These are phyloP conservation scores for Ramularia collo-cygni DNA, from an alignment of 2,329 filamentous ascomycete genomes.

Conservation along the genomic window DNA sequence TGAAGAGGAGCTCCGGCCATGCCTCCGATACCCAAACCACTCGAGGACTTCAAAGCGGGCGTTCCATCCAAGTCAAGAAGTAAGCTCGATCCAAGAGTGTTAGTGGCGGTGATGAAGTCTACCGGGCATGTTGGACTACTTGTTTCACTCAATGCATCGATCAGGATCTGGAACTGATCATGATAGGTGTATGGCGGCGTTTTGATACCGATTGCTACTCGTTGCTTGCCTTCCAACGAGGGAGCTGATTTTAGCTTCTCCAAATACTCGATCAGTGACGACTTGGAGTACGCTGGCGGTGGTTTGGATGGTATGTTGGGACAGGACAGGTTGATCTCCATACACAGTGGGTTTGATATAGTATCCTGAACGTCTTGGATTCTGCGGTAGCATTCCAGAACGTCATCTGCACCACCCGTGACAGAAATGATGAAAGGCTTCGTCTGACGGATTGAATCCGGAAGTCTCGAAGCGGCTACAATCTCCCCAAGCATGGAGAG, in stretches of 20 bases:
- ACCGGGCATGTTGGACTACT: slow-evolving; percentile 39
- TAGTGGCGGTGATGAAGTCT: slow-evolving; percentile 66
- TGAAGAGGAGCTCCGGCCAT: slow-evolving; percentile 67
- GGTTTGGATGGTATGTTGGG: slow-evolving; percentile 65
- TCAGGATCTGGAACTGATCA: slow-evolving; percentile 55
- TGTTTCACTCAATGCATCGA: slow-evolving; percentile 42
- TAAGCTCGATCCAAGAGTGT: slow-evolving; percentile 65
- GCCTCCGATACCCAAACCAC: slow-evolving; percentile 56
- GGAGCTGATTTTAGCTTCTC: slow-evolving; percentile 31
- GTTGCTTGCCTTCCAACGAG: slow-evolving; percentile 1
- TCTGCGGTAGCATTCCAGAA: slow-evolving; percentile 49
- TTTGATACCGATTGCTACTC: slow-evolving; percentile 58
- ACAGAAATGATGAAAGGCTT: slow-evolving; percentile 66
- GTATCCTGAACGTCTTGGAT: slow-evolving; percentile 35
- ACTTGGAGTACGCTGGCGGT: slow-evolving; percentile 61
- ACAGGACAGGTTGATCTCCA: slow-evolving; percentile 74
- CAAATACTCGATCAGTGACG: slow-evolving; percentile 51
- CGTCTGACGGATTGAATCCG: slow-evolving; percentile 10
- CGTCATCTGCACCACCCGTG: slow-evolving; percentile 55
- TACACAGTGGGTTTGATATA: slow-evolving; percentile 48
- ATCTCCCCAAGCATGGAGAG: slow-evolving; percentile 44
- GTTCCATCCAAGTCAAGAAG: slow-evolving; percentile 30
- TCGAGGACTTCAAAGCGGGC: slow-evolving; percentile 46
- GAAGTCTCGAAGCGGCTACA: slow-evolving; percentile 14
- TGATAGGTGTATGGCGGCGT: slow-evolving; percentile 69